Evolutionary conservation across 2,329 filamentous ascomycete genomes (phyloP), one percentile per base, ranked within the genome.

Genomic region (Magnaporthiopsis poae): DNA sequence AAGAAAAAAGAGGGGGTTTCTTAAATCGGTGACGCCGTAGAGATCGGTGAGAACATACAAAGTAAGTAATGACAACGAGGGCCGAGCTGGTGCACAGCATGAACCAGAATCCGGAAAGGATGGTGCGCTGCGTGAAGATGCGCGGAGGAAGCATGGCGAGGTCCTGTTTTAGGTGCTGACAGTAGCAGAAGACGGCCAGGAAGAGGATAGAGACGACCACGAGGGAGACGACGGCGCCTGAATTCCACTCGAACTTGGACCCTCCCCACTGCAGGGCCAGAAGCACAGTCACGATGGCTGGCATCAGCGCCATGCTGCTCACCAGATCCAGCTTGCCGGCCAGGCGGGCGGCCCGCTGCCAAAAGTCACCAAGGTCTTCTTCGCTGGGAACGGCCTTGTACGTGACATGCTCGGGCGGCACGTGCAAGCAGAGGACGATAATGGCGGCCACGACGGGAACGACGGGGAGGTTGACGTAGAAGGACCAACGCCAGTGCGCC

Each of bases 261-360:
- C 78, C 79, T 66, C 77, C 79, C 80, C 80, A 83, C 68, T 82
- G 79, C 25, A 84, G 73, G 3, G 81, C 81, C 9, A 84, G 73
- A 3, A 83, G 72, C 15, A 83, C 75, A 67, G 77, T 81, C 66
- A 82, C 73, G 29, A 81, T 77, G 29, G 76, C 69, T 5, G 69
- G 67, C 9, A 70, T 36, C 36, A 69, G 27, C n/a, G 70, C 27
- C 31, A 67, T 0, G 46, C 61, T 65, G 60, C 69, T 69, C 12
- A 68, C 7, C 5, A 68, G 29, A 61, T 71, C 69, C 36, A 69
- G 74, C 12, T 79, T 80, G n/a, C 82, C 71, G 2, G 82, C 71
- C 18, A 81, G 75, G 69, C 78, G 81, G 52, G 80, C 72, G 27
- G 80, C 76, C 18, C 75, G 65, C 9, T 71, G 68, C n/a, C 69